Percentiles rank a stretch among this genome's conserved stretches.
phyloP scores from a whole-genome alignment of 2,329 filamentous ascomycete genomes.

The Iodosphaeria phyllophila region DNA sequence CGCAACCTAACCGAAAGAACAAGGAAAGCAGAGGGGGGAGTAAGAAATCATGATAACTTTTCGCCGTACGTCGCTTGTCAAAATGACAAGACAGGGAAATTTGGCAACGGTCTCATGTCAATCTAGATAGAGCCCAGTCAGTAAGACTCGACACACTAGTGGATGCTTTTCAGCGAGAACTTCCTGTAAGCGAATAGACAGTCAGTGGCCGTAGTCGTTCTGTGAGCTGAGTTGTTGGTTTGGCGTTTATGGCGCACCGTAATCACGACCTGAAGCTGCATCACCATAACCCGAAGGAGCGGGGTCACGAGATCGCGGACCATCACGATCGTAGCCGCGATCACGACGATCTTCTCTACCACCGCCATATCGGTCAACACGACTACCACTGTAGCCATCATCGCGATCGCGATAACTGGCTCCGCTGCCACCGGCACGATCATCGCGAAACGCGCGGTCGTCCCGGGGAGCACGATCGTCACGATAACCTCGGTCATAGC shows the following conservation, averaged over 20 bases:
- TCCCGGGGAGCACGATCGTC: constrained; percentile 18
- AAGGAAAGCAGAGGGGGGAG: constrained; percentile 5
- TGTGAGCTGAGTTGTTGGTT: constrained; percentile 5
- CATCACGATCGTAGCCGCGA: constrained; percentile 8
- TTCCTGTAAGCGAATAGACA: constrained; percentile 7
- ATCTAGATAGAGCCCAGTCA: constrained; percentile 6
- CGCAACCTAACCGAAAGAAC: constrained; percentile 9
- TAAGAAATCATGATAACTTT: constrained; percentile 11
- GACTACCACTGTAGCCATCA: constrained; percentile 16
- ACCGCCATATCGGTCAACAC: constrained; percentile 12
- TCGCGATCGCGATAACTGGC: constrained; percentile 24
- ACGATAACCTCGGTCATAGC: constrained; percentile 28
- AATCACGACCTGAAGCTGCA: constrained; percentile 20
- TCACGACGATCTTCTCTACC: constrained; percentile 2
- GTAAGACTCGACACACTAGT: constrained; percentile 2
- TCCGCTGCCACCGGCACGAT: constrained; percentile 15
- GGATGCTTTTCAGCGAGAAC: constrained; percentile 4
- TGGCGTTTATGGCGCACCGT: constrained; percentile 13
- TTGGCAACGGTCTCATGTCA: too few relatives aligned
- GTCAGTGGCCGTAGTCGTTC: constrained; percentile 8
- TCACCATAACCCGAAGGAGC: constrained; percentile 21
- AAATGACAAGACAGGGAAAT: constrained; percentile 9
- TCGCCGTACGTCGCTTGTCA: constrained; percentile 11
- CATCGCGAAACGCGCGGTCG: too few relatives aligned
- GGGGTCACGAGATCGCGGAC: constrained; percentile 19